Conservation (phyloP, 257 asterid species). For the Solanum appendiculatum region DNA sequence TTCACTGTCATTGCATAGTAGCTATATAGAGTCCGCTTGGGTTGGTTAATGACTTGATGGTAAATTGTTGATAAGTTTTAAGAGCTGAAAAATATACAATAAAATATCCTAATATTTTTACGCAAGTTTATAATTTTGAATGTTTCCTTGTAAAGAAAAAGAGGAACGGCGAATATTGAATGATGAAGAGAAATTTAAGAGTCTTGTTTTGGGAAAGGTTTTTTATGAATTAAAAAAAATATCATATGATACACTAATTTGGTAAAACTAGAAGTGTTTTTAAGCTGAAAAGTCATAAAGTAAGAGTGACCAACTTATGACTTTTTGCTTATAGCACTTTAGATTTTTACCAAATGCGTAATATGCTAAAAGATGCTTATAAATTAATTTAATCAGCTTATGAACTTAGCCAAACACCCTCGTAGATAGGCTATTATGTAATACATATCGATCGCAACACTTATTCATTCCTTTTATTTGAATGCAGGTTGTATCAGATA, state of each 20-base stretch:
- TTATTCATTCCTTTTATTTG: background rate
- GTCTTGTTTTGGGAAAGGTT: background rate
- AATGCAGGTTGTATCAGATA: background rate
- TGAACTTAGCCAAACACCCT: fast-evolving
- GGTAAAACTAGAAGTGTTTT: background rate
- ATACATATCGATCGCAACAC: background rate
- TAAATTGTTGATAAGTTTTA: too few species aligned
- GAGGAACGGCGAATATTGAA: background rate
- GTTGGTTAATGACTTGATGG: too few species aligned
- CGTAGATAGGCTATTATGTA: background rate
- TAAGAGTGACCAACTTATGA: background rate
- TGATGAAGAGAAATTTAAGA: background rate
- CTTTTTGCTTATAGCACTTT: background rate
- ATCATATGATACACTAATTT: background rate
- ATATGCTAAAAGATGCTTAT: background rate
- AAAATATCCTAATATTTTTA: background rate
- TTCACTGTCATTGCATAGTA: too few species aligned
- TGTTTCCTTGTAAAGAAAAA: too few species aligned
- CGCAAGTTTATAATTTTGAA: too few species aligned
- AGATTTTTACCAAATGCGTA: background rate
- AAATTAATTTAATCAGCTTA: background rate
- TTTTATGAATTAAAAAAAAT: background rate
- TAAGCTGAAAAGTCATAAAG: background rate
- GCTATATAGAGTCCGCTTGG: too few species aligned
- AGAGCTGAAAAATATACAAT: too few species aligned